Evolutionary conservation across 805 yeast genomes (phyloP).

Genomic region (Yarrowia sp.): DNA sequence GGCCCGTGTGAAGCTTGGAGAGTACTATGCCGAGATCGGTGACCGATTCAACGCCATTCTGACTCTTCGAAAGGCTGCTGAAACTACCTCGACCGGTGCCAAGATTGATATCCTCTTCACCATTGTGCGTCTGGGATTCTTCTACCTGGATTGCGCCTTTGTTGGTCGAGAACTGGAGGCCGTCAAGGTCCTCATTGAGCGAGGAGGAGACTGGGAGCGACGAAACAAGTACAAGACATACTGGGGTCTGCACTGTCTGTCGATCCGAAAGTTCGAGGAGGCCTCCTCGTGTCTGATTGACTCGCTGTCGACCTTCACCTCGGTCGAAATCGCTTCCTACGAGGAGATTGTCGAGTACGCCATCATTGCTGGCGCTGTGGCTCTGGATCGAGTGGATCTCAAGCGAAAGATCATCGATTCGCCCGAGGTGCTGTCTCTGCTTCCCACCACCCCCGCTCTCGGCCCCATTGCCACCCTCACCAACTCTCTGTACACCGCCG

Average conservation of each 20-base stretch:
- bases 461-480: constrained; percentile 84
- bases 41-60: constrained; percentile 74
- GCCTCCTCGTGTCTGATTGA: constrained; percentile 88
- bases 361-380: constrained; percentile 82
- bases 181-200: constrained; percentile 78
- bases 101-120: constrained; percentile 88
- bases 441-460: constrained; percentile 71
- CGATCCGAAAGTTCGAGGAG: constrained; percentile 83
- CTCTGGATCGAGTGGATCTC: constrained; percentile 82
- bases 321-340: constrained; percentile 86
- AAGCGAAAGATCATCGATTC: constrained; percentile 88
- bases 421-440: constrained; percentile 86
- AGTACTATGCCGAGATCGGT: constrained; percentile 84
- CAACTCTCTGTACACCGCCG: constrained; percentile 86
- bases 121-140: constrained; percentile 86
- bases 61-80: constrained; percentile 74
- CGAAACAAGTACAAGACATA: constrained; percentile 93
- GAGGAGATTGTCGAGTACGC: constrained; percentile 91
- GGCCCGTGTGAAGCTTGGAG: constrained; percentile 81
- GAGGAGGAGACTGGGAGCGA: constrained; percentile 99
- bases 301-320: constrained; percentile 92
- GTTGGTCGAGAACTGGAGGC: constrained; percentile 76
- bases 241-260: constrained; percentile 79
- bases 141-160: constrained; percentile 76
- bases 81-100: constrained; percentile 84